Base-by-base conservation (phyloP, 306 rosid genomes). In the Prunus mongolica region DNA sequence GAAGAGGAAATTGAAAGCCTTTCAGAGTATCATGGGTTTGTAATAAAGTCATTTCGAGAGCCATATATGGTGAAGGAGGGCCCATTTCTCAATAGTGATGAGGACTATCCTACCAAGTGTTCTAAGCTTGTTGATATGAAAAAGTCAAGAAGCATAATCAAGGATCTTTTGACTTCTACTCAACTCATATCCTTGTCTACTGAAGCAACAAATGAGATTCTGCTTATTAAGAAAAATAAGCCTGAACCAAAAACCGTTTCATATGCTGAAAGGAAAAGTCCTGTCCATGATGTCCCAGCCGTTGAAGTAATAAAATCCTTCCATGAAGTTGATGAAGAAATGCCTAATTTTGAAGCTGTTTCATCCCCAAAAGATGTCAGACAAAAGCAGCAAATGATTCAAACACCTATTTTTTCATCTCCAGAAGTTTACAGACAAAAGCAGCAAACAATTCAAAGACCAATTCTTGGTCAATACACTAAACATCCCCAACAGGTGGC, bases 61-160 rank as follows among this genome's bases (percentile, higher is more conserved):
- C 89, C 96, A 57, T 92, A 89, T 79, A 86, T 87, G 88, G 96
- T 95, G 81, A 93, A 89, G 83, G 99, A 90, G 65, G 97, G 99
- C 41, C 90, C 83, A 66, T 92, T 95, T 91, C 84, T 89, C 69
- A 90, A 89, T 76, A 82, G 71, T 38, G 89, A 84, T 84, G 87
- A 77, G 76, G 99, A 90, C 80, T 89, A 85, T 84, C 88, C 96
- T 87, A 92, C 92, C 18, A 92, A 89, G 89, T 72, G 97, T 81
- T 92, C 99, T 57, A 82, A 85, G 76, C 97, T 95, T 45, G 99
- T 92, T 51, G 87, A 75, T 73, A 83, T 72, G 71, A 95, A 92
- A 89, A 89, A 86, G 89, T 90, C 97, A 67, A 81, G 65, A 61
- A 83, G 47, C 71, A 86, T 95, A 83, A 62, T 83, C 3, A 75